Evolutionary conservation across 1,284 basidiomycete genomes (phyloP).

Genomic region (Macrocybe sp.): DNA sequence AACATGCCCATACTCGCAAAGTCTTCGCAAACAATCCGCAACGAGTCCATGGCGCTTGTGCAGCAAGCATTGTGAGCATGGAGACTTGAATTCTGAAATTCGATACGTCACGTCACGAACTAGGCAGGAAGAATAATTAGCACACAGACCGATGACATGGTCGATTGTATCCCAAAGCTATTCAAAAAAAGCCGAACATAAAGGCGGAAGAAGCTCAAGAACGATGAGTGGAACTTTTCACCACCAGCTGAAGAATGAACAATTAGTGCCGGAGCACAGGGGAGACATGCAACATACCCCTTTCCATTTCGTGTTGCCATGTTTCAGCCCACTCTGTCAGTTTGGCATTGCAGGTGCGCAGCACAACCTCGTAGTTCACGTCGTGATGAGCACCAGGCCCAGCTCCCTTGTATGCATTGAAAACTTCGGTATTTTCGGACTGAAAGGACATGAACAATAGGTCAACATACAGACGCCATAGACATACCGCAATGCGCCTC

Average conservation of each 20-base stretch:
- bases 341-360: conserved; percentile 66
- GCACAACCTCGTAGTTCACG: conserved; percentile 64
- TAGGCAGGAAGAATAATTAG: not conserved
- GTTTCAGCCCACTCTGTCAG: conserved; percentile 63
- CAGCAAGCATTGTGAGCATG: conserved; percentile 70
- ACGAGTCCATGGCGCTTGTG: conserved; percentile 61
- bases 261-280: too few species aligned
- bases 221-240: conserved; percentile 65
- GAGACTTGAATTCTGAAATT: conserved; percentile 50
- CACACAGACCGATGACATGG: conserved; percentile 46
- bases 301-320: conserved; percentile 67
- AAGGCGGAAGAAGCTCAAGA: conserved; percentile 69
- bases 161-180: conserved; percentile 69
- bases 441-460: conserved; percentile 21
- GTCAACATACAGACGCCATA: conserved; percentile 1
- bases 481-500: conserved; percentile 66
- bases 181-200: conserved; percentile 77
- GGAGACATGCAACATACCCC: conserved; percentile 37
- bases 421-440: conserved; percentile 73
- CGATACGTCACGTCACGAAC: conserved; percentile 7
- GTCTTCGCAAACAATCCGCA: conserved; percentile 66
- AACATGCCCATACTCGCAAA: conserved; percentile 72
- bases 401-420: conserved; percentile 50
- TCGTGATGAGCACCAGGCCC: conserved; percentile 45
- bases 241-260: too few species aligned